Evolutionary conservation across 306 rosid species (phyloP), one percentile per base, ranked within the genome.

Genomic region (Trifolium repens): DNA sequence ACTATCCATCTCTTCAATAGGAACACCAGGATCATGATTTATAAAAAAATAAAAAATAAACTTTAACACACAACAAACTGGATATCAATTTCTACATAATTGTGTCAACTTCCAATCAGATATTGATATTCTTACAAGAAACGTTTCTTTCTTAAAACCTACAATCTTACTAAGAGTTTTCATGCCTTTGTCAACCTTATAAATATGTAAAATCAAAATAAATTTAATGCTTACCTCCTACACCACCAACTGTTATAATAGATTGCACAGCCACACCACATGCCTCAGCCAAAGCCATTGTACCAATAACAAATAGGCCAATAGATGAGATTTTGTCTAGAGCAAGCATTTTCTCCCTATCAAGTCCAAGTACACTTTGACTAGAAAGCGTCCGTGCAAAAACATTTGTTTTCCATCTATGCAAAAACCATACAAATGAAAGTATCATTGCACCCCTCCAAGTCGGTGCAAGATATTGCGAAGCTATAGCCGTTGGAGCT

Each of bases 201-300:
- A 77, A 53, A n/a, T 57, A 27, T 74, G 32, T 24, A 69, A 61
- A 71, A 58, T 15, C 52, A 76, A 57, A 80, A 72, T 71, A 65
- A 59, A 32, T 13, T 26, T 34, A 64, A 67, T 37, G 67, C 72
- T 60, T 71, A 92, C 99, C 99, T 89, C 96, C 97, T 61, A 94
- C 89, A 35, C 97, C 99, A 81, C 99, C 99, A 81, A 92, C 93
- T 4, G 96, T 94, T 72, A 92, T 72, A 71, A 94, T 72, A 79
- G 99, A 94, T 30, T 90, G 93, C 84, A 89, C 96, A 60, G 96
- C 96, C 87, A 92, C 96, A 32, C 96, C 97, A 85, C 93, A 90
- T 67, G 99, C 97, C 90, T 92, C 96, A 11, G 97, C 91, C 59
- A 91, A 82, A 81, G 99, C 92, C 96, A 94, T 92, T 64, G 88